Conservation (phyloP, 75 land plant species). For the Selaginella moellendorffii region DNA sequence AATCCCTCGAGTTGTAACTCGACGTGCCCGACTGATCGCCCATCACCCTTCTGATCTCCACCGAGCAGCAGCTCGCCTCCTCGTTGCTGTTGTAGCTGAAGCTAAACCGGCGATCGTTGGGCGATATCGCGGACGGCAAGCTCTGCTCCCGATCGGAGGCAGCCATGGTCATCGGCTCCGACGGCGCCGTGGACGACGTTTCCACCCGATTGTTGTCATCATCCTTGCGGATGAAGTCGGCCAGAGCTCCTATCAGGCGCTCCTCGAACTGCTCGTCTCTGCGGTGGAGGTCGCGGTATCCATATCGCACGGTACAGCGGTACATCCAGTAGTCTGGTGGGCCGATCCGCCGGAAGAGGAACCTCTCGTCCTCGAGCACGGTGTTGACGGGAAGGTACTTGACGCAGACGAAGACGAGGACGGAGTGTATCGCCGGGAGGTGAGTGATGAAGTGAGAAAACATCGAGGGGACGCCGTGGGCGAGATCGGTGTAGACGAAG, state of each 20-base stretch:
- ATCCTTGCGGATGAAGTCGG: not conserved
- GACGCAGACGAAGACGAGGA: conserved; percentile 1
- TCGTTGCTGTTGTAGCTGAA: too few relatives aligned
- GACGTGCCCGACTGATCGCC: not conserved
- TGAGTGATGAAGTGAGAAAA: conserved; percentile 5
- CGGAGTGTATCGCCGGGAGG: conserved; percentile 10
- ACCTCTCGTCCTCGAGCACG: not conserved
- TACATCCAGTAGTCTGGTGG: not conserved
- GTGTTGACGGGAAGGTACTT: not conserved
- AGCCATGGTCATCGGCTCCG: too few relatives aligned
- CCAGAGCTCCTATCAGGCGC: not conserved
- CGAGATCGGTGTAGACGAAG: conserved; percentile 2
- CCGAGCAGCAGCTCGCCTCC: too few relatives aligned
- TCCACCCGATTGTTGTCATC: too few relatives aligned
- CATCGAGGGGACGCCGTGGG: conserved; percentile 3
- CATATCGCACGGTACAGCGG: not conserved
- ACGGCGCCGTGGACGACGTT: too few relatives aligned
- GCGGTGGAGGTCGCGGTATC: not conserved
- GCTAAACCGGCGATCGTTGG: too few relatives aligned
- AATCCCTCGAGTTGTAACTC: not conserved
- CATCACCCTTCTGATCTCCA: too few relatives aligned
- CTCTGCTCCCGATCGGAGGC: too few relatives aligned
- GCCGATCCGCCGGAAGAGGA: conserved; percentile 8
- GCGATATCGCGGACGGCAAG: too few relatives aligned
- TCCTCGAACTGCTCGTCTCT: not conserved